A percentile compares a stretch with the other conserved stretches of the same genome.
Evolutionary conservation across 352 stramenopile species (phyloP).

Genomic region (Aphanomyces stellatus): DNA sequence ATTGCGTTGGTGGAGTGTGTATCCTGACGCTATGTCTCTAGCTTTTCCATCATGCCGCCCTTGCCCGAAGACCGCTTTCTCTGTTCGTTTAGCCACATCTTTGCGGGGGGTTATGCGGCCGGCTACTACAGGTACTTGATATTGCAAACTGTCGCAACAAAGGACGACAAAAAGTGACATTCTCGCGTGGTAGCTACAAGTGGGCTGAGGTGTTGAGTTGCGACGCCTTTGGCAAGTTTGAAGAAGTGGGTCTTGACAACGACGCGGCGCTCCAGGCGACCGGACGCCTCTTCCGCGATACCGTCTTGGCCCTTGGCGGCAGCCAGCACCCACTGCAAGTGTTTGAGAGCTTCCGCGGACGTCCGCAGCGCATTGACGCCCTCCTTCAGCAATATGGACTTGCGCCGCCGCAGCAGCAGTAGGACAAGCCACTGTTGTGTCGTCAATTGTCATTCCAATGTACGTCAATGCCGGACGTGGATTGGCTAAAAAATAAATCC

Average conservation of each 20-base stretch:
- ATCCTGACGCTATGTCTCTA: too few relatives aligned
- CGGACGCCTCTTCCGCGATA: constrained; percentile 90
- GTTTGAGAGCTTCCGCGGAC: constrained; percentile 93
- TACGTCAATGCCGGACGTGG: too few relatives aligned
- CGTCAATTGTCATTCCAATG: neutral
- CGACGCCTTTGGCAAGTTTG: constrained; percentile 96
- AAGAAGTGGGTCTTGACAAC: constrained; percentile 87
- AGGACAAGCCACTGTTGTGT: neutral
- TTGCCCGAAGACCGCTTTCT: constrained; percentile 95
- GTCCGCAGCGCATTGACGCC: constrained; percentile 89
- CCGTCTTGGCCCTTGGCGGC: constrained; percentile 85
- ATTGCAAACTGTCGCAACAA: too few relatives aligned
- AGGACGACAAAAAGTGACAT: too few relatives aligned
- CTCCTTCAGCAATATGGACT: constrained; percentile 94
- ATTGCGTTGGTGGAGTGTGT: too few relatives aligned
- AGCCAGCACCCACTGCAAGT: constrained; percentile 86
- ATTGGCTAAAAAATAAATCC: too few relatives aligned
- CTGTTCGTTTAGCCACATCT: constrained; percentile 98
- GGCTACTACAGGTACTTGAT: constrained; percentile 92
- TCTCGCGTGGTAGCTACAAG: constrained; percentile 71
- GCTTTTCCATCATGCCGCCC: constrained; percentile 81
- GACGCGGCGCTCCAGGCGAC: constrained; percentile 71
- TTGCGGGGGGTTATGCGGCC: constrained; percentile 95
- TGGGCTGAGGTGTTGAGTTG: constrained; percentile 97
- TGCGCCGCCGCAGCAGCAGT: constrained; percentile 21